A percentile compares a stretch with the other conserved stretches of the same genome.
These are phyloP conservation scores for Aphanocladium album DNA, from an alignment of 2,329 filamentous ascomycete genomes.

Conservation along the genomic window DNA sequence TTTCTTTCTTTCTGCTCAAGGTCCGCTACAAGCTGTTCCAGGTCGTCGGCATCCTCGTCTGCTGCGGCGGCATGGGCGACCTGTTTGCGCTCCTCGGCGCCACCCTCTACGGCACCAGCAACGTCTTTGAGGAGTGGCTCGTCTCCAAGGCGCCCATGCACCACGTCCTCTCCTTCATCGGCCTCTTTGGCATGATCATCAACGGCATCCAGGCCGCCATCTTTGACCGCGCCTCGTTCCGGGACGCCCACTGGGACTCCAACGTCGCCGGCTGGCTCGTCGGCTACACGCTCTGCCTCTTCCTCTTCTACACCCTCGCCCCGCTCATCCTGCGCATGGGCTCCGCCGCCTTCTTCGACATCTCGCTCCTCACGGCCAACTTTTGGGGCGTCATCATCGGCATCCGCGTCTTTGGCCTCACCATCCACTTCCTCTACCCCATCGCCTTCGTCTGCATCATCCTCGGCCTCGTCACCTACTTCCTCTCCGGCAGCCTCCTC, in stretches of 20 bases:
- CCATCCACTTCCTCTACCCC: constrained; percentile 86
- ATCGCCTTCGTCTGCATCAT: constrained; percentile 94
- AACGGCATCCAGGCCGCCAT: constrained; percentile 88
- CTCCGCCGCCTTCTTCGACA: constrained; percentile 93
- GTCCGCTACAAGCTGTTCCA: constrained; percentile 90
- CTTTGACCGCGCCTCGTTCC: constrained; percentile 76
- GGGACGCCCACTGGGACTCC: constrained; percentile 57
- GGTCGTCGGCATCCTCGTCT: constrained; percentile 80
- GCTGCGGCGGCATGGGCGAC: constrained; percentile 88
- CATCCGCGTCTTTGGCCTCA: constrained; percentile 73
- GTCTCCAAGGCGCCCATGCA: constrained; percentile 83
- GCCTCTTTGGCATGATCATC: constrained; percentile 82
- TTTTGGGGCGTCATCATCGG: constrained; percentile 98
- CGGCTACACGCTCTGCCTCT: constrained; percentile 82
- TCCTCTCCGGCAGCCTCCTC: constrained; percentile 72
- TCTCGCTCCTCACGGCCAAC: constrained; percentile 86
- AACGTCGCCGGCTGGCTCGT: constrained; percentile 73
- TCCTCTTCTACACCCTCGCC: constrained; percentile 81
- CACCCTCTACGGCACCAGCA: constrained; percentile 84
- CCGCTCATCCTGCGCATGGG: constrained; percentile 87
- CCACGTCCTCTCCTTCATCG: constrained; percentile 88
- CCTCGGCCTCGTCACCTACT: constrained; percentile 79
- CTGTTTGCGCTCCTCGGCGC: constrained; percentile 86
- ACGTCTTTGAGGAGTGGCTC: constrained; percentile 92
- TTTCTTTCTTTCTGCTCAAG: constrained; percentile 76